These are phyloP conservation scores for Verbascum thapsus DNA, from an alignment of 257 asterid species.

Conservation along the genomic window DNA sequence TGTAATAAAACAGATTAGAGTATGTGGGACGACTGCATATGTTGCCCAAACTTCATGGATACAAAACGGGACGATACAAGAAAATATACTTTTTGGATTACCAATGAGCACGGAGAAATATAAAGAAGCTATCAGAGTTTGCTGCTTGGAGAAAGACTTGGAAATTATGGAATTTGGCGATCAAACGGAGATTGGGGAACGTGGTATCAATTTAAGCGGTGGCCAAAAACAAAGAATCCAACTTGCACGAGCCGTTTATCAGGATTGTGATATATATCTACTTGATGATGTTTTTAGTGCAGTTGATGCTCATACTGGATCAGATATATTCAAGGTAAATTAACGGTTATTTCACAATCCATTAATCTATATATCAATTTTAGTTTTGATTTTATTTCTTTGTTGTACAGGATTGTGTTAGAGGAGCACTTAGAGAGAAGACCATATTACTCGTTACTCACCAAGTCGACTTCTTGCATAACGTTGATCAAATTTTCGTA, in stretches of 20 bases:
- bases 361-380: neutral
- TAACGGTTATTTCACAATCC: neutral
- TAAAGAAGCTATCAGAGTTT: slow-evolving; percentile 70
- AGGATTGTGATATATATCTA: slow-evolving; percentile 83
- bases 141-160: slow-evolving; percentile 92
- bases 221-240: slow-evolving; percentile 98
- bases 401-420: slow-evolving; percentile 76
- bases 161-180: slow-evolving; percentile 97
- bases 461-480: slow-evolving; percentile 98
- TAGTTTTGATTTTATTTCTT: neutral
- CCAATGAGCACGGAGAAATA: slow-evolving; percentile 63
- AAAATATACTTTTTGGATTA: slow-evolving; percentile 71
- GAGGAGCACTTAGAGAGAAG: slow-evolving; percentile 80
- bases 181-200: slow-evolving; percentile 99
- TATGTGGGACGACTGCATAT: slow-evolving; percentile 91
- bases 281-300: slow-evolving; percentile 97
- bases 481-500: slow-evolving; percentile 86
- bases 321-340: slow-evolving; percentile 86
- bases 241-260: slow-evolving; percentile 96
- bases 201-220: slow-evolving; percentile 96
- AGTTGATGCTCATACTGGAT: slow-evolving; percentile 98
- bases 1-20: slow-evolving; percentile 49
- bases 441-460: slow-evolving; percentile 87
- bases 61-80: slow-evolving; percentile 92
- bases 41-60: slow-evolving; percentile 98